Conservation (phyloP, 2,329 filamentous ascomycete species). For the Orbilia oligospora region DNA sequence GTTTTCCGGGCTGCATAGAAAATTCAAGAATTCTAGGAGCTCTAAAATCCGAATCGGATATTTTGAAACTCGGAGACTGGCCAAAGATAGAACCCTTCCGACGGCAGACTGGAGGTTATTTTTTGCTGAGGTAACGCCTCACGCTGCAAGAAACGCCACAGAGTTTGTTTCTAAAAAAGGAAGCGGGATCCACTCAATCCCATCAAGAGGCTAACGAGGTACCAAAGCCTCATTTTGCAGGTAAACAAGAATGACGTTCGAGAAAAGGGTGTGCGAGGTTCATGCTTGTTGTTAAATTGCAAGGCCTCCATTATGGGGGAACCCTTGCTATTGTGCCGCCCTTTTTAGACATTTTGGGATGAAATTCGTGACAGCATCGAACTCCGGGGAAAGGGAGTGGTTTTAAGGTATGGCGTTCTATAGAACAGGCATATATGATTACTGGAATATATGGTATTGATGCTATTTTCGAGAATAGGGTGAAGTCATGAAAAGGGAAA, state of each 20-base stretch:
- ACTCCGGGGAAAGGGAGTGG: conserved; percentile 21
- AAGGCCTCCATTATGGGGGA: conserved; percentile 13
- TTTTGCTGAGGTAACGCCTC: conserved; percentile 41
- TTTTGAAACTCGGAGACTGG: conserved; percentile 38
- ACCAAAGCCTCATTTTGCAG: conserved; percentile 22
- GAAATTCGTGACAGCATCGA: conserved; percentile 36
- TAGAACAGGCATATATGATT: conserved; percentile 21
- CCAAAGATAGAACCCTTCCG: conserved; percentile 47
- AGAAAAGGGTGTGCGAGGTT: conserved; percentile 27
- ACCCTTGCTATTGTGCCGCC: conserved; percentile 21
- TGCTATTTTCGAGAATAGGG: conserved; percentile 19
- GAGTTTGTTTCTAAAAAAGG: conserved; percentile 43
- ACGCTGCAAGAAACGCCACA: conserved; percentile 35
- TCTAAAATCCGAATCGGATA: conserved; percentile 25
- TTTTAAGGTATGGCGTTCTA: conserved; percentile 28
- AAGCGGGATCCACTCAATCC: conserved; percentile 47
- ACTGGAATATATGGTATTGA: conserved; percentile 5
- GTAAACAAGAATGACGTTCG: conserved; percentile 39
- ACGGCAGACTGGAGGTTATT: conserved; percentile 24
- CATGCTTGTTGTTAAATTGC: conserved; percentile 41
- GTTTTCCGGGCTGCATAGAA: background rate
- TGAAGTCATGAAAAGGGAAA: conserved; percentile 6
- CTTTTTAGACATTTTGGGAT: conserved; percentile 37
- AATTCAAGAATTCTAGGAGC: background rate
- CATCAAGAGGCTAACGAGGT: conserved; percentile 16